Conservation (phyloP, 148 eudicot genomes). For the Beta vulgaris region DNA sequence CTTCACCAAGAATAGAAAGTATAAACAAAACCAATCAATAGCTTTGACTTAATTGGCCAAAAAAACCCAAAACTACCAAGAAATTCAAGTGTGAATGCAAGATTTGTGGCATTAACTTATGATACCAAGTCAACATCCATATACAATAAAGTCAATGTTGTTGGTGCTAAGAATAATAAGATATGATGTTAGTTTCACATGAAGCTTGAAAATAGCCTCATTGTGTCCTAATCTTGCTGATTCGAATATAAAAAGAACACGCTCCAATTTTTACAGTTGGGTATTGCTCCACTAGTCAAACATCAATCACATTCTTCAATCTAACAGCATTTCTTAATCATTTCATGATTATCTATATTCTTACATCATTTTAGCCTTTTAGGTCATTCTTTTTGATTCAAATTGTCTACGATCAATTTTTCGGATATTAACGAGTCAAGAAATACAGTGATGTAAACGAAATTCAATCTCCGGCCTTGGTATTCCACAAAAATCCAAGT, state of each 20-base stretch:
- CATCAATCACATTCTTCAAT: background rate
- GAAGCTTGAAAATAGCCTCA: conserved; percentile 2
- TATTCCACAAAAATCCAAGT: no score
- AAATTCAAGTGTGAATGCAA: conserved; percentile 21
- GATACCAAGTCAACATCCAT: conserved; percentile 7
- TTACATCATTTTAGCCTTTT: no score
- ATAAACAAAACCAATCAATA: background rate
- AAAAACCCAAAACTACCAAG: background rate
- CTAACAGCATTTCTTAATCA: background rate
- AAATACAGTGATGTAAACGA: no score
- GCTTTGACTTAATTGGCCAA: conserved; percentile 12
- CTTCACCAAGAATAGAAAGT: background rate
- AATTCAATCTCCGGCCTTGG: no score
- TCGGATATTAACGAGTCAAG: no score
- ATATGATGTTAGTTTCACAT: conserved; percentile 9
- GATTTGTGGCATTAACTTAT: background rate
- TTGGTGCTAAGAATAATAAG: conserved; percentile 9
- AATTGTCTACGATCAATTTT: no score
- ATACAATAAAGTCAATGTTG: conserved; percentile 20
- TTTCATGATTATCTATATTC: no score
- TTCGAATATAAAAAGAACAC: no score
- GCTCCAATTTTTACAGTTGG: background rate
- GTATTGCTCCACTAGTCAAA: conserved; percentile 11
- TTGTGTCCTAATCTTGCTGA: background rate
- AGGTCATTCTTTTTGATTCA: no score